phyloP scores from a whole-genome alignment of 1,284 basidiomycete species.

The Apiotrichum sp. region DNA sequence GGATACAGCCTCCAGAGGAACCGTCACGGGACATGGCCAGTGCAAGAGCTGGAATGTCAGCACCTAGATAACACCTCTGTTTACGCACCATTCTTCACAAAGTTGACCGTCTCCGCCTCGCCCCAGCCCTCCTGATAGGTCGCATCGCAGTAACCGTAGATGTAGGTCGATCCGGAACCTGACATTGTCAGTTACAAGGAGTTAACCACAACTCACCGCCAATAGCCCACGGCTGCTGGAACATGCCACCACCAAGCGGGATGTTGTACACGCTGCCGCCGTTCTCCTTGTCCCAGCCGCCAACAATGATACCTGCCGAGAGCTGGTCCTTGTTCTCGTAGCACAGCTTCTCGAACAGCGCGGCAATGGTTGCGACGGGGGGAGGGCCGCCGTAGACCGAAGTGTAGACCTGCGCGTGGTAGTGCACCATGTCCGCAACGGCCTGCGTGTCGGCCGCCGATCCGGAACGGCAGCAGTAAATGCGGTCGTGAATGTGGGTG shows the following conservation, averaged over 20 bases:
- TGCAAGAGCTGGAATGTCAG: constrained; percentile 61
- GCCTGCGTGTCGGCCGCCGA: constrained; percentile 98
- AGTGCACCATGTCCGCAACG: constrained; percentile 86
- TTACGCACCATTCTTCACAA: constrained; percentile 88
- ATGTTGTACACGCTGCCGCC: constrained; percentile 98
- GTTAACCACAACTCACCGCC: constrained; percentile 57
- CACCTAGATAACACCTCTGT: neutral
- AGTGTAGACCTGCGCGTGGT: constrained; percentile 75
- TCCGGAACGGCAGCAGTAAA: constrained; percentile 98
- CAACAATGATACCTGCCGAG: constrained; percentile 94
- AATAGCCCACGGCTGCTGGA: constrained; percentile 94
- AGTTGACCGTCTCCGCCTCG: constrained; percentile 82
- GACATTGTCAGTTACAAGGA: constrained; percentile 2
- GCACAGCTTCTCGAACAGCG: constrained; percentile 80
- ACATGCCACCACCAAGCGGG: constrained; percentile 85
- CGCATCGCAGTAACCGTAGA: constrained; percentile 98
- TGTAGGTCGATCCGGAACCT: constrained; percentile 96
- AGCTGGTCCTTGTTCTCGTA: constrained; percentile 90
- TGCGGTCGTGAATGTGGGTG: constrained; percentile 92
- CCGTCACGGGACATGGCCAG: constrained; percentile 98
- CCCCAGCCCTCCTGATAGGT: constrained; percentile 95
- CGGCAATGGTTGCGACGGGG: constrained; percentile 73
- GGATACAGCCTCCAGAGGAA: constrained; percentile 93
- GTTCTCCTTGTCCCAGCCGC: constrained; percentile 88
- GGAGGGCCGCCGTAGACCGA: constrained; percentile 60